A percentile compares a stretch with the other conserved stretches of the same genome.
phyloP scores from a whole-genome alignment of 805 yeast species.

The Saccharomycopsis sp. region DNA sequence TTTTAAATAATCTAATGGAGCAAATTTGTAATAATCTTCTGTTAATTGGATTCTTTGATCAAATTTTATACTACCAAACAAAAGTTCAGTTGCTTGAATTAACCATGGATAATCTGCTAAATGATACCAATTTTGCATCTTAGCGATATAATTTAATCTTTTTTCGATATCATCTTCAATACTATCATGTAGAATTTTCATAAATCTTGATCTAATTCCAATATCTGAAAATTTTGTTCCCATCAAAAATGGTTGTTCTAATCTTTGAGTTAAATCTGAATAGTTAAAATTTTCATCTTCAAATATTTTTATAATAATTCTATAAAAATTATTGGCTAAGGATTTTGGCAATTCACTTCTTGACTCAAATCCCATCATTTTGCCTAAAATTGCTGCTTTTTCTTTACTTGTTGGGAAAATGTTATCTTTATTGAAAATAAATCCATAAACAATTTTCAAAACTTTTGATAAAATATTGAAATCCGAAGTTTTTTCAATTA shows the following conservation, averaged over 20 bases:
- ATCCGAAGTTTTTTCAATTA: conserved; percentile 82
- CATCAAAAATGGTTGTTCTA: conserved; percentile 93
- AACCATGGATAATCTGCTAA: conserved; percentile 90
- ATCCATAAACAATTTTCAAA: conserved; percentile 64
- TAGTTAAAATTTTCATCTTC: conserved; percentile 67
- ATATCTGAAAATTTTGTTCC: conserved; percentile 83
- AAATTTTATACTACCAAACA: conserved; percentile 65
- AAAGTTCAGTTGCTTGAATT: conserved; percentile 80
- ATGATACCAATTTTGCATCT: conserved; percentile 96
- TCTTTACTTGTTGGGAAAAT: conserved; percentile 92
- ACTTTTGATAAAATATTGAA: conserved; percentile 63
- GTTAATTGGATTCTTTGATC: conserved; percentile 36
- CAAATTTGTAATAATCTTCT: conserved; percentile 39
- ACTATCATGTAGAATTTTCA: conserved; percentile 69
- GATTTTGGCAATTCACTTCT: conserved; percentile 43
- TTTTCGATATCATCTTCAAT: conserved; percentile 71
- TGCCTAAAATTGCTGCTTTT: conserved; percentile 89
- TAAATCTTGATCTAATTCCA: conserved; percentile 59
- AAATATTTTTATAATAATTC: conserved; percentile 79
- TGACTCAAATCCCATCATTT: conserved; percentile 87
- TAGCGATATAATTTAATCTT: conserved; percentile 70
- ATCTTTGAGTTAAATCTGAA: conserved; percentile 84
- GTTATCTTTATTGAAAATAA: conserved; percentile 72
- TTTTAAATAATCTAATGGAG: conserved; percentile 34
- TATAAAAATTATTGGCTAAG: conserved; percentile 67